Conservation (phyloP, 345 rosid species). For the Pugionium dolabratum region DNA sequence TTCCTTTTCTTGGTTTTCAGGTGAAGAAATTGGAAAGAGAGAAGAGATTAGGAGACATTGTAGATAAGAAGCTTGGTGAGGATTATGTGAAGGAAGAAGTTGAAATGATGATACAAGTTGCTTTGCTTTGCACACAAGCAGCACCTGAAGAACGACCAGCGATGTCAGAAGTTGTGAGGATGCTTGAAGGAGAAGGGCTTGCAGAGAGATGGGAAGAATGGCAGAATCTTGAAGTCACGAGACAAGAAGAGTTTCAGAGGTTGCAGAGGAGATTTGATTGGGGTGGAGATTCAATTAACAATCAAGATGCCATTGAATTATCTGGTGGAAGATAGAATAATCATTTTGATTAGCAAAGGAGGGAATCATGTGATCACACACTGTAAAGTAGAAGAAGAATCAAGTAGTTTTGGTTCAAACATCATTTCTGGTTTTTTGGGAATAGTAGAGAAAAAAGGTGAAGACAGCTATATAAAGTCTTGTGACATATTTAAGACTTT, state of each 20-base stretch:
- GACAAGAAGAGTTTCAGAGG: conserved; percentile 85
- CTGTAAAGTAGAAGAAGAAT: conserved; percentile 22
- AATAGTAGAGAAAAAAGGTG: background rate
- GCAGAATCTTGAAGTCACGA: conserved; percentile 83
- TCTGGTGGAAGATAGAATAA: conserved; percentile 81
- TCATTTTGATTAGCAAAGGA: background rate
- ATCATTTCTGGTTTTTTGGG: background rate
- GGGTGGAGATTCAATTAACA: conserved; percentile 83
- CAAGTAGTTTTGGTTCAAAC: conserved; percentile 24
- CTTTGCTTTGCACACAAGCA: conserved; percentile 84
- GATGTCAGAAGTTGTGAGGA: conserved; percentile 95
- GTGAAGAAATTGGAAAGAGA: conserved; percentile 46
- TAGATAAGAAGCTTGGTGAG: conserved; percentile 39
- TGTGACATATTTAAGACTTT: background rate
- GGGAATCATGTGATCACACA: conserved; percentile 3
- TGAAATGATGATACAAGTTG: conserved; percentile 92
- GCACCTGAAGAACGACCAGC: conserved; percentile 90
- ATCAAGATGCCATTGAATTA: conserved; percentile 86
- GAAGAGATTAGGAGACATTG: conserved; percentile 41
- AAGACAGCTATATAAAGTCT: background rate
- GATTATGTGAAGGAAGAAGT: conserved; percentile 53
- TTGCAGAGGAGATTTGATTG: conserved; percentile 84
- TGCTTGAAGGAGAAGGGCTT: conserved; percentile 98
- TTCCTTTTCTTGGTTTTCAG: conserved; percentile 22
- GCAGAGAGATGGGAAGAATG: conserved; percentile 99